Conservation (phyloP, 2,329 filamentous ascomycete species). For the Dactylellina cionopaga region DNA sequence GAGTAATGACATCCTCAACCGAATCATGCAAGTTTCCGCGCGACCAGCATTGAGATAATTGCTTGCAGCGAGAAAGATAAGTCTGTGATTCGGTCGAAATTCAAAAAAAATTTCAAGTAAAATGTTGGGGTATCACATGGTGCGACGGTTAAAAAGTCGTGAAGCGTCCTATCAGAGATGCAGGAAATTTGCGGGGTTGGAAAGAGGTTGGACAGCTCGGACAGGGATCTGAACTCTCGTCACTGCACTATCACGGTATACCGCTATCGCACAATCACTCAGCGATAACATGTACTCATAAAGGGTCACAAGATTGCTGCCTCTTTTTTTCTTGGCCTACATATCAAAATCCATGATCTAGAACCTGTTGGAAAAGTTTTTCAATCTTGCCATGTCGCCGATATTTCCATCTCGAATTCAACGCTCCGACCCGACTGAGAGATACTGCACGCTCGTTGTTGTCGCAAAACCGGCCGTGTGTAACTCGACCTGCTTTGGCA, state of each 20-base stretch:
- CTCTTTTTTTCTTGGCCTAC: constrained; percentile 15
- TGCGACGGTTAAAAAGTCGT: constrained; percentile 23
- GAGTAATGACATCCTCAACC: not conserved
- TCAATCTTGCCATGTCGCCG: not conserved
- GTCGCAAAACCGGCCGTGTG: not conserved
- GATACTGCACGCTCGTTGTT: constrained; percentile 13
- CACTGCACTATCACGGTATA: constrained; percentile 46
- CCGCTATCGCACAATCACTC: too few relatives aligned
- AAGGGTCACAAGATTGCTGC: constrained; percentile 14
- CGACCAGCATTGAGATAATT: not conserved
- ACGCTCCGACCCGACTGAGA: too few relatives aligned
- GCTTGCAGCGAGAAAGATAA: not conserved
- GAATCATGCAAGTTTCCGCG: constrained; percentile 40
- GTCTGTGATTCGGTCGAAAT: constrained; percentile 11
- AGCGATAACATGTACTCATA: too few relatives aligned
- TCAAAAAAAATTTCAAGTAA: not conserved
- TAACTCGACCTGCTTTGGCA: too few relatives aligned
- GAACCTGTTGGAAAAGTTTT: not conserved
- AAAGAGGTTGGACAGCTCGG: not conserved
- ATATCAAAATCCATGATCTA: not conserved
- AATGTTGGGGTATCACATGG: constrained; percentile 52
- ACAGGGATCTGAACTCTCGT: constrained; percentile 19
- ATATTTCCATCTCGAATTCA: not conserved
- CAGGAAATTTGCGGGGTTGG: constrained; percentile 48
- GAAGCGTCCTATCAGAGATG: constrained; percentile 37